A percentile compares a stretch with the other conserved stretches of the same genome.
phyloP scores from a whole-genome alignment of 306 rosid genomes.

The Rosa rugosa region DNA sequence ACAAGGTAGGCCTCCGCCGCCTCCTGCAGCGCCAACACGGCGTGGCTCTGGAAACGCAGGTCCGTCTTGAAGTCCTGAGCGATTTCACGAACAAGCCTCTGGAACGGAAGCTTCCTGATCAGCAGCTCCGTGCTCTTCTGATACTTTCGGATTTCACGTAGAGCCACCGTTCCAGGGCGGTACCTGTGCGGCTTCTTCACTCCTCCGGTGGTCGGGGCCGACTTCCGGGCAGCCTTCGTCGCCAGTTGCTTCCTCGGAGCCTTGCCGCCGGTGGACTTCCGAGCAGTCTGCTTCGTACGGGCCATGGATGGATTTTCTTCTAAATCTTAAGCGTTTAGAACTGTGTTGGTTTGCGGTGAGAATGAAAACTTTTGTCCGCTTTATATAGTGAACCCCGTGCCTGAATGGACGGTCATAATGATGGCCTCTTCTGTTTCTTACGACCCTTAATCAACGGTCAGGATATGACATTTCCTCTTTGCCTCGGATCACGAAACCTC shows the following conservation, averaged over 20 bases:
- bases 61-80: not conserved
- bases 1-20: not conserved
- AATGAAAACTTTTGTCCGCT: too few relatives aligned
- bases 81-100: not conserved
- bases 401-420: too few relatives aligned
- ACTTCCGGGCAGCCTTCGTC: not conserved
- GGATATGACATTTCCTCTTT: too few relatives aligned
- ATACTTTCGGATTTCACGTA: not conserved
- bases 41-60: not conserved
- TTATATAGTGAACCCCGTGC: too few relatives aligned
- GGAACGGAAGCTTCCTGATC: not conserved
- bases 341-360: too few relatives aligned
- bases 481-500: too few relatives aligned
- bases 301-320: not conserved
- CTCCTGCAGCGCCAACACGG: not conserved
- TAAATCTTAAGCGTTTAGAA: too few relatives aligned
- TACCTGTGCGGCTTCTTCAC: not conserved
- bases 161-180: not conserved
- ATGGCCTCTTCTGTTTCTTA: too few relatives aligned
- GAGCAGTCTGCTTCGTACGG: not conserved
- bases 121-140: conserved; percentile 1
- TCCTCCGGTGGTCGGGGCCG: not conserved
- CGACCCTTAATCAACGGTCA: too few relatives aligned
- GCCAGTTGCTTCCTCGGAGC: not conserved
- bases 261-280: not conserved